Conservation (phyloP, 306 rosid genomes). For the Medicago lupulina region DNA sequence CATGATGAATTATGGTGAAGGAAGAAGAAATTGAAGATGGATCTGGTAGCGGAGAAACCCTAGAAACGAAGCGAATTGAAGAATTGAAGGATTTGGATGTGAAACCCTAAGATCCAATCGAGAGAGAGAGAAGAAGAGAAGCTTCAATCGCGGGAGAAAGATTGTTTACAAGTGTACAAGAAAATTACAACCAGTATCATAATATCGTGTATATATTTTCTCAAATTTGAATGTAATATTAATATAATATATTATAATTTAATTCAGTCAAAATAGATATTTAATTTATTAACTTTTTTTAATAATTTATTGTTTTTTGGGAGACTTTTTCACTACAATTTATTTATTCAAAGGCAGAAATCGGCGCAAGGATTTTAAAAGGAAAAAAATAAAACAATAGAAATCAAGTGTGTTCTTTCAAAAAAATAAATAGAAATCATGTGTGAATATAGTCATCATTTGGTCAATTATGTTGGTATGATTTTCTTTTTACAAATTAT, state of each 20-base stretch:
- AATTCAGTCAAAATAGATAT: not conserved
- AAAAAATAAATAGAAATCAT: too few relatives aligned
- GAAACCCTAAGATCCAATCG: conserved; percentile 79
- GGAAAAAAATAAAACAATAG: too few relatives aligned
- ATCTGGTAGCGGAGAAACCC: conserved; percentile 84
- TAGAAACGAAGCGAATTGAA: conserved; percentile 51
- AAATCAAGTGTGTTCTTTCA: too few relatives aligned
- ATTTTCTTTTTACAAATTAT: too few relatives aligned
- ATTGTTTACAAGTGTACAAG: conserved; percentile 43
- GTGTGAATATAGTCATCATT: too few relatives aligned
- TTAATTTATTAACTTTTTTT: too few relatives aligned
- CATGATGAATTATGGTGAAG: conserved; percentile 62
- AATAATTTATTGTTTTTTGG: too few relatives aligned
- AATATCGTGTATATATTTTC: conserved; percentile 22
- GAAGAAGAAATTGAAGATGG: conserved; percentile 53
- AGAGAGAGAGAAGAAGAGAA: conserved; percentile 42
- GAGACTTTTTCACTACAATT: too few relatives aligned
- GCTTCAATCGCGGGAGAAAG: conserved; percentile 71
- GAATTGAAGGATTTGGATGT: conserved; percentile 27
- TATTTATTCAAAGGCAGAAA: too few relatives aligned
- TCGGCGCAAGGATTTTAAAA: too few relatives aligned
- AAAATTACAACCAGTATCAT: conserved; percentile 23
- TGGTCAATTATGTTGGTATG: too few relatives aligned
- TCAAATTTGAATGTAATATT: not conserved
- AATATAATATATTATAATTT: not conserved